These are phyloP conservation scores for Ustilago loliicola DNA, from an alignment of 1,284 basidiomycete species.

Conservation along the genomic window DNA sequence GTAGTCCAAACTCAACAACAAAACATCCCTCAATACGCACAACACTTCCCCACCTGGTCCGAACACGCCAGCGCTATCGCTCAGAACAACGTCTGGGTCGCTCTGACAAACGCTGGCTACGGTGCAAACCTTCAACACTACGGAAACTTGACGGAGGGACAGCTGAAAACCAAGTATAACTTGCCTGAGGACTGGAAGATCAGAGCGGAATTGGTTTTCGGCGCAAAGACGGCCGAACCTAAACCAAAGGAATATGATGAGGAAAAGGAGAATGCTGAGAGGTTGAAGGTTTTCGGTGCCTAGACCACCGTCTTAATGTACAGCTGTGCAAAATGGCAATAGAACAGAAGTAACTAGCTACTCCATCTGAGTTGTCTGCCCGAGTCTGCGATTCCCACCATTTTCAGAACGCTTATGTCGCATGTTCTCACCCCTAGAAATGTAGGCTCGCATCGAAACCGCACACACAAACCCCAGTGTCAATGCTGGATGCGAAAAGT, in stretches of 20 bases:
- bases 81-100: slow-evolving; percentile 73
- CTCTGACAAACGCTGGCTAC: slow-evolving; percentile 72
- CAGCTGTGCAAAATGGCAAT: no score
- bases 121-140: slow-evolving; percentile 72
- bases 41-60: slow-evolving; percentile 70
- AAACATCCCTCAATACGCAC: slow-evolving; percentile 71
- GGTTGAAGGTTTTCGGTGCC: slow-evolving; percentile 34
- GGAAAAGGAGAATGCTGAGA: slow-evolving; percentile 25
- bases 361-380: no score
- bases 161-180: slow-evolving; percentile 68
- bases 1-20: slow-evolving; percentile 66
- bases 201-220: slow-evolving; percentile 73
- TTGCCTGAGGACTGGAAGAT: slow-evolving; percentile 71
- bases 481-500: slow-evolving; percentile 5
- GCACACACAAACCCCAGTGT: not conserved
- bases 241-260: slow-evolving; percentile 39
- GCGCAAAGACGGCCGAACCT: slow-evolving; percentile 50
- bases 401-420: no score
- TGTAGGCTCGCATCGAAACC: not conserved
- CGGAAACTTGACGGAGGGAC: slow-evolving; percentile 52
- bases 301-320: no score
- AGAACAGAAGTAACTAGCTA: no score
- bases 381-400: no score
- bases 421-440: no score
- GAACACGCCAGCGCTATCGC: slow-evolving; percentile 67